These are phyloP conservation scores for Monilinia fructigena DNA, from an alignment of 2,329 filamentous ascomycete species.

Conservation along the genomic window DNA sequence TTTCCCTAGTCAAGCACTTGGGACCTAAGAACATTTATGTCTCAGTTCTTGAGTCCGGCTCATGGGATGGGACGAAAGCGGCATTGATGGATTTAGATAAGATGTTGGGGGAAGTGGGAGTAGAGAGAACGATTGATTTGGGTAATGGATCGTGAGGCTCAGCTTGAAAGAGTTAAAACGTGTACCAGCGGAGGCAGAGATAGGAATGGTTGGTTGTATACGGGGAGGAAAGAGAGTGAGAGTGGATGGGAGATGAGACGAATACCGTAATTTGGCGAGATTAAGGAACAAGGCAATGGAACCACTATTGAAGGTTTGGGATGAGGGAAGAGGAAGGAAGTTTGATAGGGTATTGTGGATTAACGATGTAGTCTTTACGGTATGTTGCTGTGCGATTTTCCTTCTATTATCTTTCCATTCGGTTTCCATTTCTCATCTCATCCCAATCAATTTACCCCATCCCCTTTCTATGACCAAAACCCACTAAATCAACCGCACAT, in stretches of 20 bases:
- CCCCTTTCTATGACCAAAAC: neutral
- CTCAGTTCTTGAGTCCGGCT: conserved; percentile 66
- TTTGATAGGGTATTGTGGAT: conserved; percentile 59
- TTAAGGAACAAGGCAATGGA: conserved; percentile 63
- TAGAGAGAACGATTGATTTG: conserved; percentile 40
- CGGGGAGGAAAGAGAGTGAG: conserved; percentile 50
- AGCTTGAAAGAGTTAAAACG: conserved; percentile 25
- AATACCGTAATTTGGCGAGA: conserved; percentile 67
- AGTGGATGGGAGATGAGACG: conserved; percentile 47
- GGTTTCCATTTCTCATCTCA: too few relatives aligned
- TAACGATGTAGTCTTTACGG: conserved; percentile 61
- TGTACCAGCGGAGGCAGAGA: conserved; percentile 27
- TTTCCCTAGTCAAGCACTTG: conserved; percentile 52
- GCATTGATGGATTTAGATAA: conserved; percentile 57
- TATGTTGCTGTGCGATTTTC: conserved; percentile 37
- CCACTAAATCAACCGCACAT: neutral
- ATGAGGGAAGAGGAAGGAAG: conserved; percentile 40
- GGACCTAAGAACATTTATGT: conserved; percentile 66
- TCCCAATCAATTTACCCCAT: neutral
- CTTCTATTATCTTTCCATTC: neutral
- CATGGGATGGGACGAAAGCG: conserved; percentile 65
- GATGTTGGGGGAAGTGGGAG: conserved; percentile 51
- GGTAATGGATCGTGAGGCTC: conserved; percentile 27
- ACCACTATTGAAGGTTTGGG: conserved; percentile 9
- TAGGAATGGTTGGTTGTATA: conserved; percentile 59